A percentile compares a stretch with the other conserved stretches of the same genome.
Evolutionary conservation across 169 alveolate genomes (phyloP).

Genomic region (Amoebophrya sp.): DNA sequence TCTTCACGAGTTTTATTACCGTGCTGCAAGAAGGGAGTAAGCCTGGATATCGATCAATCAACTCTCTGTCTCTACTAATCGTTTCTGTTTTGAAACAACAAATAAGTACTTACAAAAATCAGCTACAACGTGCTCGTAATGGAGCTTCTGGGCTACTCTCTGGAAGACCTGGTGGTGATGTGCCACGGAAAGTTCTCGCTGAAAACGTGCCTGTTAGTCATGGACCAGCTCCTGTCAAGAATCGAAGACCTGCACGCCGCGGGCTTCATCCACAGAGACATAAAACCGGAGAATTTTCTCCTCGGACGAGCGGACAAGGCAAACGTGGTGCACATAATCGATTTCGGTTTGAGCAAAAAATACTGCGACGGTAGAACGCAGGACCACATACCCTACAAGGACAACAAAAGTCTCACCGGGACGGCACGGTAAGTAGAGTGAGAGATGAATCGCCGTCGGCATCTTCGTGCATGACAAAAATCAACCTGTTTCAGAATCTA

Average conservation of each 20-base stretch:
- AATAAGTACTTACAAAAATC: too few relatives aligned
- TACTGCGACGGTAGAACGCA: constrained; percentile 84
- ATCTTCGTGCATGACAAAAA: too few relatives aligned
- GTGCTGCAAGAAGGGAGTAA: too few relatives aligned
- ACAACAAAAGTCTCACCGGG: constrained; percentile 94
- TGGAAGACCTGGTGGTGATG: constrained; percentile 60
- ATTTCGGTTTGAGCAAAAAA: constrained; percentile 90
- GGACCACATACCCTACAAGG: constrained; percentile 92
- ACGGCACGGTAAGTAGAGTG: constrained; percentile 98
- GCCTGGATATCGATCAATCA: too few relatives aligned
- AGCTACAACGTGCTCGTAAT: constrained; percentile 58
- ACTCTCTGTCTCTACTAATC: too few relatives aligned
- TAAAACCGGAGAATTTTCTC: constrained; percentile 75
- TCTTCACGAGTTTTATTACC: too few relatives aligned
- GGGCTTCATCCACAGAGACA: constrained; percentile 88
- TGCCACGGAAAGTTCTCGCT: constrained; percentile 87
- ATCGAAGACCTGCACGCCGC: constrained; percentile 83
- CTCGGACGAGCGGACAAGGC: constrained; percentile 63
- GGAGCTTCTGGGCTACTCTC: constrained; percentile 63
- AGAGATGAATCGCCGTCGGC: too few relatives aligned
- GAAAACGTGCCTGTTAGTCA: constrained; percentile 86
- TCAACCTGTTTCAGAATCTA: too few relatives aligned
- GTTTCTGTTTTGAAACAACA: too few relatives aligned
- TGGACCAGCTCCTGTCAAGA: constrained; percentile 86
- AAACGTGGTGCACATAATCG: constrained; percentile 75